Evolutionary conservation across 805 yeast species (phyloP).

Genomic region (Danielia oregonensis): DNA sequence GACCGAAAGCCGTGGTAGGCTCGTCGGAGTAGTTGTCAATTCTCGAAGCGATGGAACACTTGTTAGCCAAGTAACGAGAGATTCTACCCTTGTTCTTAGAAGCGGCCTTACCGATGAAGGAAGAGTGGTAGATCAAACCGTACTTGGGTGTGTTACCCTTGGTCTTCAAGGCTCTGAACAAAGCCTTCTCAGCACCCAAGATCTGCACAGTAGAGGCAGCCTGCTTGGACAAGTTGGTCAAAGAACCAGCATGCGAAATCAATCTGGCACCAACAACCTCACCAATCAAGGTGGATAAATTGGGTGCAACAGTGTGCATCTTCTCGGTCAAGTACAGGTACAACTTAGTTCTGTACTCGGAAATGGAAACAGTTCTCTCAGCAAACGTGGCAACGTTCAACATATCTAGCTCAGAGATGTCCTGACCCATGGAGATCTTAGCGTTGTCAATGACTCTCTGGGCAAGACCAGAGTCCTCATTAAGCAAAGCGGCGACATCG

Average conservation of each 20-base stretch:
- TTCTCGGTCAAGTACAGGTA: constrained; percentile 87
- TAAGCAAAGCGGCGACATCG: constrained; percentile 83
- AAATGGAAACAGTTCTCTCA: constrained; percentile 83
- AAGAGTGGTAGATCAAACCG: constrained; percentile 95
- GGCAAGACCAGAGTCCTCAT: constrained; percentile 88
- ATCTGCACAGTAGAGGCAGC: constrained; percentile 99
- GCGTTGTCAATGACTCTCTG: constrained; percentile 92
- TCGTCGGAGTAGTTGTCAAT: constrained; percentile 96
- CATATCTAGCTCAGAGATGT: constrained; percentile 92
- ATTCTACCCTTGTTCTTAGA: constrained; percentile 92
- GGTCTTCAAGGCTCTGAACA: constrained; percentile 97
- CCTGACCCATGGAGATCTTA: constrained; percentile 98
- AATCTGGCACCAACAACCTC: constrained; percentile 98
- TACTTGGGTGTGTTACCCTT: constrained; percentile 98
- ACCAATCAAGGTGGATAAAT: constrained; percentile 73
- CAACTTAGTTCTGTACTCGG: constrained; percentile 84
- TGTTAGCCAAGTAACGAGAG: constrained; percentile 97
- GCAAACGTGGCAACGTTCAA: constrained; percentile 88
- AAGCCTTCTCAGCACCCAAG: constrained; percentile 98
- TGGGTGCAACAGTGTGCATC: constrained; percentile 98
- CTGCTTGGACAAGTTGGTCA: constrained; percentile 92
- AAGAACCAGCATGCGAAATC: constrained; percentile 95
- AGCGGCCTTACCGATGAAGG: constrained; percentile 95
- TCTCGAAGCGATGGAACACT: constrained; percentile 98
- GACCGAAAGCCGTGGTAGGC: constrained; percentile 87